Percentiles rank a stretch among this genome's conserved stretches.
phyloP scores from a whole-genome alignment of 1,284 basidiomycete genomes.

The Microbotryum silenes-acaulis region DNA sequence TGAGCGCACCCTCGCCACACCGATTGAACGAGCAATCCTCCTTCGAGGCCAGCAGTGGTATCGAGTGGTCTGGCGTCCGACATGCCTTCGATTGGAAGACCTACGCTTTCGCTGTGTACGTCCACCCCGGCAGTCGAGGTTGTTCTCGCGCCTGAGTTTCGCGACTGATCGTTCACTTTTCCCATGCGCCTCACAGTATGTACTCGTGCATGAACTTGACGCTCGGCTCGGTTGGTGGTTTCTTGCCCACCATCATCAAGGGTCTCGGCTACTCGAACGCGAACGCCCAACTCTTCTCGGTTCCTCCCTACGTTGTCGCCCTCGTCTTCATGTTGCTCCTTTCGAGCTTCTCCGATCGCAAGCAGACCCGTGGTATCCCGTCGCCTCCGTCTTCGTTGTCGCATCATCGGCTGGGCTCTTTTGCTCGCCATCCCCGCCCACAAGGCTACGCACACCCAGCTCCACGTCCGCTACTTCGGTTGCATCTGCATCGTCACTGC shows the following conservation, averaged over 20 bases:
- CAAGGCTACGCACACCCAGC: slow-evolving; percentile 32
- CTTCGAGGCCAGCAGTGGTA: slow-evolving; percentile 48
- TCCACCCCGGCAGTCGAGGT: slow-evolving; percentile 2
- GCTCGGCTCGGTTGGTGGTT: slow-evolving; percentile 68
- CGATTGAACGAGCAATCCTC: slow-evolving; percentile 63
- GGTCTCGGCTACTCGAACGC: slow-evolving; percentile 48
- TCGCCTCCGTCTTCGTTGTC: slow-evolving; percentile 40
- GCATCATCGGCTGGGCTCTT: slow-evolving; percentile 44
- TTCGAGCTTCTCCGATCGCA: slow-evolving; percentile 60
- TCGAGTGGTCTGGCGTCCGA: slow-evolving; percentile 47
- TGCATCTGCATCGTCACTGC: slow-evolving; percentile 42
- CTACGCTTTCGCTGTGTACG: slow-evolving; percentile 24
- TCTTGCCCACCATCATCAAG: slow-evolving; percentile 50
- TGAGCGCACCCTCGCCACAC: slow-evolving; percentile 60
- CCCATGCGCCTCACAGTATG: not conserved
- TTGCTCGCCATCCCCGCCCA: slow-evolving; percentile 39
- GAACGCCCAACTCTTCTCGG: slow-evolving; percentile 56
- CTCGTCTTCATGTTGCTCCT: slow-evolving; percentile 49
- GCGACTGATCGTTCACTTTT: slow-evolving; percentile 45
- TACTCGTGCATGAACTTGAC: slow-evolving; percentile 73
- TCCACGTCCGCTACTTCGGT: slow-evolving; percentile 43
- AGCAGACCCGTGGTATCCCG: slow-evolving; percentile 58
- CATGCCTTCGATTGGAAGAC: slow-evolving; percentile 54
- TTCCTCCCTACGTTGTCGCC: slow-evolving; percentile 53
- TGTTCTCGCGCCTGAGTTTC: slow-evolving; percentile 60